Percentiles rank a stretch among this genome's conserved stretches.
phyloP scores from a whole-genome alignment of 768 basidiomycete genomes.

The Boletus huronensis region DNA sequence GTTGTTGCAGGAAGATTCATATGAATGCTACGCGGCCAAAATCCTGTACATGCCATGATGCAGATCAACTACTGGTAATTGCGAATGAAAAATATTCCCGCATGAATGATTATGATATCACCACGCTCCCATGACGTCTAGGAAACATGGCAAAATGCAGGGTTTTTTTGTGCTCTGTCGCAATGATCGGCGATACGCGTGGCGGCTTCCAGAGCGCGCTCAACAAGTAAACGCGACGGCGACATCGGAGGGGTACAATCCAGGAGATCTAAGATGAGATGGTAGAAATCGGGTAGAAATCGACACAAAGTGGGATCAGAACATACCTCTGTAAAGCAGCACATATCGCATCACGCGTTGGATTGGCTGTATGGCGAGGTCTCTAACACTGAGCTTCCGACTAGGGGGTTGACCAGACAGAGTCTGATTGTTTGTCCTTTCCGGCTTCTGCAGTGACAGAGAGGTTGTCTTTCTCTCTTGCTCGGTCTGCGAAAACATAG shows the following conservation, averaged over 20 bases:
- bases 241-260: conserved; percentile 47
- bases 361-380: conserved; percentile 60
- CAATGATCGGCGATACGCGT: conserved; percentile 57
- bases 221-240: conserved; percentile 49
- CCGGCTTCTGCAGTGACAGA: not conserved
- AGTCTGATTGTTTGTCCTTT: not conserved
- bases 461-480: not conserved
- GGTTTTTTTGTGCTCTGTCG: conserved; percentile 56
- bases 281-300: conserved; percentile 7
- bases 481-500: conserved; percentile 7
- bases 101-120: conserved; percentile 3
- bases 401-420: conserved; percentile 2
- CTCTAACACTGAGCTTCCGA: conserved; percentile 40
- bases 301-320: not conserved
- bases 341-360: conserved; percentile 65
- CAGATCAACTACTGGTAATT: not conserved
- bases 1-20: conserved; percentile 29
- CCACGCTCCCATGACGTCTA: not conserved
- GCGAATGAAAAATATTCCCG: not conserved
- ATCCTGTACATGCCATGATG: not conserved
- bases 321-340: conserved; percentile 54
- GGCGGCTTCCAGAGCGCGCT: conserved; percentile 56
- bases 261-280: conserved; percentile 42
- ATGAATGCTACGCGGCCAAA: conserved; percentile 1
- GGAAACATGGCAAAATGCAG: conserved; percentile 36